A percentile compares a stretch with the other conserved stretches of the same genome.
Conservation (phyloP, 2,329 filamentous ascomycete species). For the Cladophialophora exuberans region DNA sequence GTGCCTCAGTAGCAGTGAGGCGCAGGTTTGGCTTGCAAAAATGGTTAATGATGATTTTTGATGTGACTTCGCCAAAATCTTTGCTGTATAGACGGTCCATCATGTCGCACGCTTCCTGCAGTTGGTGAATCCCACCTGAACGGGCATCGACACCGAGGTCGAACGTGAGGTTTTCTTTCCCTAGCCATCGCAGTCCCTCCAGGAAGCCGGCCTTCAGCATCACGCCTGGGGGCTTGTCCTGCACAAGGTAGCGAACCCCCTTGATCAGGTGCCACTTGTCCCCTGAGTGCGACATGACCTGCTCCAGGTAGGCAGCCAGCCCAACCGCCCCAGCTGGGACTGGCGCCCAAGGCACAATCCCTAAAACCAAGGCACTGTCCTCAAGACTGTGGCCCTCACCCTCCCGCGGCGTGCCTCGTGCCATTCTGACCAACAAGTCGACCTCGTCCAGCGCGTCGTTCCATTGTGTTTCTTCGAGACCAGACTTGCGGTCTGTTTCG, state of each 20-base stretch:
- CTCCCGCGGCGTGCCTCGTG: conserved; percentile 59
- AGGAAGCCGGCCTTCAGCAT: conserved; percentile 68
- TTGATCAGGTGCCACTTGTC: conserved; percentile 65
- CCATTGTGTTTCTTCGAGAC: conserved; percentile 63
- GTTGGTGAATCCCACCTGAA: conserved; percentile 72
- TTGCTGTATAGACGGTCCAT: conserved; percentile 66
- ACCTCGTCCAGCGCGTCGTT: conserved; percentile 72
- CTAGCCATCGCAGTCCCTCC: conserved; percentile 67
- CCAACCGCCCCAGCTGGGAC: conserved; percentile 65
- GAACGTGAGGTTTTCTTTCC: conserved; percentile 68
- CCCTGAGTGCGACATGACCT: conserved; percentile 61
- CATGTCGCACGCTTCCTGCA: conserved; percentile 72
- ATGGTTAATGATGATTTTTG: conserved; percentile 77
- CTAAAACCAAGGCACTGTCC: conserved; percentile 64
- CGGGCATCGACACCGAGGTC: conserved; percentile 84
- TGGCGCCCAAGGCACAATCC: conserved; percentile 84
- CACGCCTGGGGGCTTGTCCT: conserved; percentile 71
- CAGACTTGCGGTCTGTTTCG: conserved; percentile 76
- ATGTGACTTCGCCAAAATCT: conserved; percentile 60
- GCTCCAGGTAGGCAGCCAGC: conserved; percentile 67
- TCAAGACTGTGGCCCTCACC: conserved; percentile 61
- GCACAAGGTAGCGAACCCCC: conserved; percentile 81
- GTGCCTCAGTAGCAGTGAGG: conserved; percentile 41
- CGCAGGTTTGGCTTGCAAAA: conserved; percentile 83
- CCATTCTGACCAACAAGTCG: conserved; percentile 67